Evolutionary conservation across 768 basidiomycete genomes (phyloP), one percentile per base, ranked within the genome.

Genomic region (Phlebiopsis flavidoalba): DNA sequence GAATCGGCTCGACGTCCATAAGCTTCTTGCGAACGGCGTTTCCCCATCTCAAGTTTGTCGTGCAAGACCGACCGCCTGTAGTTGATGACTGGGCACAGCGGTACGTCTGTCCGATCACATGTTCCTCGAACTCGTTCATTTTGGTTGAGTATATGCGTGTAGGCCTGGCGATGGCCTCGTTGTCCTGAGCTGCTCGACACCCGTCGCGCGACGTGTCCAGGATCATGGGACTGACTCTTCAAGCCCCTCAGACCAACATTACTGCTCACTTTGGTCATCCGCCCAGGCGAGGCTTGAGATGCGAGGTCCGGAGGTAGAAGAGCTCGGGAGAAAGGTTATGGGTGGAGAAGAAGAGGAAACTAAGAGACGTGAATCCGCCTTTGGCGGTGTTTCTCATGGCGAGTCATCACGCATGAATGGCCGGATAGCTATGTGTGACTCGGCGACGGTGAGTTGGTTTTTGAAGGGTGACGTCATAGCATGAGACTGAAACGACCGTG

Each of bases 201-300:
- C 10, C 80, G 80, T 22, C 76, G 78, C 1, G 85, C 80, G 1
- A 64, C 70, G n/a, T 51, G 86, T 89, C 64, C 81, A 83, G 84
- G 87, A 80, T 1, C 89, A 92, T 65, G 88, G n/a, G n/a, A 91
- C 73, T 92, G n/a, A n/a, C n/a, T 91, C 69, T 91, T 92, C 69
- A 80, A 77, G 4, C 80, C n/a, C n/a, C 83, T 0, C 90, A 92
- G 66, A n/a, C 72, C 74, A 0, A 57, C 69, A 14, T 61, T 70
- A 3, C 80, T 4, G 60, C 50, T 17, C 35, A 43, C 14, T 48
- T n/a, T 58, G 40, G 40, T 35, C 52, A n/a, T 43, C 33, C 50
- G 53, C 46, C 19, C 54, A 26, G 58, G 21, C 21, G 31, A 17
- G n/a, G 19, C 31, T 17, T 10, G 35, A 48, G 33, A 49, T n/a